Evolutionary conservation across 2,329 filamentous ascomycete species (phyloP), one percentile per base, ranked within the genome.

Genomic region (Alternaria angustiovoidea): DNA sequence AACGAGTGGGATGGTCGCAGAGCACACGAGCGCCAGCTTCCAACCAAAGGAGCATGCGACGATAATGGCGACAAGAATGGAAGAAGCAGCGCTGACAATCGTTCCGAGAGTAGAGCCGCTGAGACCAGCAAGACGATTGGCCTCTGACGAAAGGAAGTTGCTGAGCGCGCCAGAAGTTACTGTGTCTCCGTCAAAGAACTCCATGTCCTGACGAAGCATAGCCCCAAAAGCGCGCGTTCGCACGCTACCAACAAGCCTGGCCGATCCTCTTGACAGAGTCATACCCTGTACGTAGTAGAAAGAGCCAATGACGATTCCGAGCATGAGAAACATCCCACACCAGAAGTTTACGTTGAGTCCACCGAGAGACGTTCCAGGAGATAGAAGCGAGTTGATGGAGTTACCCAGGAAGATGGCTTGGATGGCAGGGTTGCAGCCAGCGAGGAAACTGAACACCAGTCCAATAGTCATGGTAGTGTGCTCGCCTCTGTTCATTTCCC

Each of bases 91-190:
- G 74, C 91, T 90, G 51, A 97, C 81, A 62, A 98, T 86, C 8
- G 94, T 97, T 47, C 94, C 94, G 1, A 98, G 87, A 0, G 93
- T 97, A 9, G 89, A 88, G 51, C 95, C 95, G 69, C 91, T 95
- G 54, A 99, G 88, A 26, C 95, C 94, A 28, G 94, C 92, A 34
- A 98, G 86, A 73, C 96, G 90, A 0, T 94, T 97, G 0, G 94
- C 94, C 79, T 97, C 91, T n/a, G 84, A 80, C 0, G 84, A 82
- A 0, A 88, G 78, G 11, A 86, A 83, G 5, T 86, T 84, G 0
- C 94, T 97, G 70, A 99, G 83, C 2, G 93, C 91, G 67, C 95
- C 95, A 3, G 93, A 90, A 8, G 91, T 94, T 75, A 98, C 96
- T 75, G 95, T 91, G 61, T 97, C 93, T 42, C 84, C 86, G 76